Conservation (phyloP, 495 filamentous ascomycete genomes). For the Jackrogersella multiformis region DNA sequence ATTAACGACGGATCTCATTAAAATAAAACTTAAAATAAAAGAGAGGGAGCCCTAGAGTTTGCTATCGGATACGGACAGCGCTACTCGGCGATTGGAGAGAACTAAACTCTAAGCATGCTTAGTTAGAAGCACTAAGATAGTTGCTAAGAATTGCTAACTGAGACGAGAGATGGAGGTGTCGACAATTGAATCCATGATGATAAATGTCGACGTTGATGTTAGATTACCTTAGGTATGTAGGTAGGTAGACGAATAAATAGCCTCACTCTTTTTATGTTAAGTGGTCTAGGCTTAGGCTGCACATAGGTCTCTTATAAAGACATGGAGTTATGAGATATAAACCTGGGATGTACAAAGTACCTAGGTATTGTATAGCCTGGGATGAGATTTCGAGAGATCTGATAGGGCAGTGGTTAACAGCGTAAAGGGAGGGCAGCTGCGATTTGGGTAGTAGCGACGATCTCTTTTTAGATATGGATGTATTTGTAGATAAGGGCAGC, state of each 20-base stretch:
- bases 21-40: no score
- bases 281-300: conserved; percentile 28
- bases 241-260: conserved; percentile 31
- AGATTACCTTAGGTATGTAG: conserved; percentile 18
- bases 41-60: conserved; percentile 21
- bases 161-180: conserved; percentile 11
- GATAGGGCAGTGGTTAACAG: conserved; percentile 8
- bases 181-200: conserved; percentile 26
- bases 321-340: no score
- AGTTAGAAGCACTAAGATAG: background rate
- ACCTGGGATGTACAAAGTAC: background rate
- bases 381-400: conserved; percentile 13
- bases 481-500: conserved; percentile 5
- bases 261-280: conserved; percentile 6
- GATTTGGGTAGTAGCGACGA: conserved; percentile 8
- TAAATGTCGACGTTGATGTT: conserved; percentile 4
- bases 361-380: background rate
- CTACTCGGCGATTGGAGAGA: conserved; percentile 29
- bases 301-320: no score
- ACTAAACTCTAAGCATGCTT: conserved; percentile 6
- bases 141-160: conserved; percentile 24
- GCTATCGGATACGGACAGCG: conserved; percentile 28
- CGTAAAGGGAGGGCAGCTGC: conserved; percentile 8
- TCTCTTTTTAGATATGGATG: background rate
- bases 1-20: no score